phyloP scores from a whole-genome alignment of 1,284 basidiomycete genomes.

The Ganoderma sinense region DNA sequence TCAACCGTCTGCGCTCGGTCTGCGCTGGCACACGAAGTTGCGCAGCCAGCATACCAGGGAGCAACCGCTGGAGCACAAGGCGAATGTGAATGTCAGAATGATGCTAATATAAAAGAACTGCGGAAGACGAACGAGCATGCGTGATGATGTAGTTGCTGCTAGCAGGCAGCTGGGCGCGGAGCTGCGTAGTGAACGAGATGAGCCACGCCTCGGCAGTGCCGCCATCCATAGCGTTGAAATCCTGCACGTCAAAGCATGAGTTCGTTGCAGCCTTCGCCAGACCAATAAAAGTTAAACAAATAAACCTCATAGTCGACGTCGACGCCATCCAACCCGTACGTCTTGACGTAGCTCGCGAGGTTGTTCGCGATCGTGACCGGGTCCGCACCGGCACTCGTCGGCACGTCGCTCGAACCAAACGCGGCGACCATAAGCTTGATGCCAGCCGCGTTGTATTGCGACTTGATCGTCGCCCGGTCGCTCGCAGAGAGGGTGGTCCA shows the following conservation, averaged over 20 bases:
- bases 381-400: slow-evolving; percentile 51
- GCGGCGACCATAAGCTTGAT: slow-evolving; percentile 56
- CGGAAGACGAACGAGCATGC: slow-evolving; percentile 43
- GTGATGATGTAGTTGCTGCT: slow-evolving; percentile 46
- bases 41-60: slow-evolving; percentile 50
- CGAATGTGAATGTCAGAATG: neutral
- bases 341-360: slow-evolving; percentile 56
- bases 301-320: slow-evolving; percentile 65
- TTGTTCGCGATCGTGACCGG: slow-evolving; percentile 50
- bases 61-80: slow-evolving; percentile 48
- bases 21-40: neutral
- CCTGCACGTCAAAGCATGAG: slow-evolving; percentile 40
- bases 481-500: slow-evolving; percentile 47
- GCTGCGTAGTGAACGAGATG: slow-evolving; percentile 50
- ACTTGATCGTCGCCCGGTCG: slow-evolving; percentile 46
- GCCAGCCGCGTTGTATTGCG: slow-evolving; percentile 53
- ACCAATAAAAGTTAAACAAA: neutral
- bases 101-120: neutral
- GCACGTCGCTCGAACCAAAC: slow-evolving; percentile 59
- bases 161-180: slow-evolving; percentile 42
- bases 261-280: neutral
- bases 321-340: slow-evolving; percentile 59
- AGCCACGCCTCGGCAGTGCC: slow-evolving; percentile 52
- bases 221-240: slow-evolving; percentile 53
- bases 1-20: neutral